Percentiles rank a stretch among this genome's conserved stretches.
These are phyloP conservation scores for Lachancea kluyveri DNA, from an alignment of 805 yeast species.

Conservation along the genomic window DNA sequence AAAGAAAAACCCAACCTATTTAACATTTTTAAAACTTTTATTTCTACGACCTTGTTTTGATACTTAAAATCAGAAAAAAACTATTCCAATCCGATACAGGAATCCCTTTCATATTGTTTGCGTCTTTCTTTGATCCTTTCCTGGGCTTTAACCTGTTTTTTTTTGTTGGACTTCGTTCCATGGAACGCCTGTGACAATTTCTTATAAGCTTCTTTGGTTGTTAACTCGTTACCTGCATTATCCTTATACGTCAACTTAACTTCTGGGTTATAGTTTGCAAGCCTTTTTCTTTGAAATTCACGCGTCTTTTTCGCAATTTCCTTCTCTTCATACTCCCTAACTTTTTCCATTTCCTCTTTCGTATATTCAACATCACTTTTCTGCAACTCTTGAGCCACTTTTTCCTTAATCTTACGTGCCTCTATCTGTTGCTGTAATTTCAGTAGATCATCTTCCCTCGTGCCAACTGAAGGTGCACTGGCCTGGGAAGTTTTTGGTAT, in stretches of 20 bases:
- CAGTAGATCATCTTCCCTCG: slow-evolving; percentile 2
- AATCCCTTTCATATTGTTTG: slow-evolving; percentile 28
- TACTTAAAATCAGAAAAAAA: too few species aligned
- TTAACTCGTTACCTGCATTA: slow-evolving; percentile 51
- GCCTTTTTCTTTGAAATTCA: slow-evolving; percentile 27
- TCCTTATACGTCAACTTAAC: slow-evolving; percentile 53
- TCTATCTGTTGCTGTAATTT: slow-evolving; percentile 9
- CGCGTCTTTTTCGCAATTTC: slow-evolving; percentile 23
- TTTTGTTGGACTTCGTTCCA: slow-evolving; percentile 38
- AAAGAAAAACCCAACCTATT: too few species aligned
- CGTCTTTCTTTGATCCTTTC: slow-evolving; percentile 20
- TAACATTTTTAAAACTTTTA: too few species aligned
- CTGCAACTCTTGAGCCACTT: slow-evolving; percentile 14
- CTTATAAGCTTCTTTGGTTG: slow-evolving; percentile 70
- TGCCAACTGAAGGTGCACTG: not conserved
- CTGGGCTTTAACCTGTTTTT: slow-evolving; percentile 19
- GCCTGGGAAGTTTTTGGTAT: slow-evolving; percentile 1
- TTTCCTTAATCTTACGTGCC: slow-evolving; percentile 11
- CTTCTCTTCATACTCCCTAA: slow-evolving; percentile 17
- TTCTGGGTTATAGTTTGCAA: slow-evolving; percentile 37
- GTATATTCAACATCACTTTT: slow-evolving; percentile 17
- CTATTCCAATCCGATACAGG: slow-evolving; percentile 1
- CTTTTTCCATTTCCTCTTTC: slow-evolving; percentile 28
- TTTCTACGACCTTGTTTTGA: too few species aligned
- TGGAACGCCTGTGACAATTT: slow-evolving; percentile 73